phyloP scores from a whole-genome alignment of 257 asterid genomes.

The Coffea eugenioides region DNA sequence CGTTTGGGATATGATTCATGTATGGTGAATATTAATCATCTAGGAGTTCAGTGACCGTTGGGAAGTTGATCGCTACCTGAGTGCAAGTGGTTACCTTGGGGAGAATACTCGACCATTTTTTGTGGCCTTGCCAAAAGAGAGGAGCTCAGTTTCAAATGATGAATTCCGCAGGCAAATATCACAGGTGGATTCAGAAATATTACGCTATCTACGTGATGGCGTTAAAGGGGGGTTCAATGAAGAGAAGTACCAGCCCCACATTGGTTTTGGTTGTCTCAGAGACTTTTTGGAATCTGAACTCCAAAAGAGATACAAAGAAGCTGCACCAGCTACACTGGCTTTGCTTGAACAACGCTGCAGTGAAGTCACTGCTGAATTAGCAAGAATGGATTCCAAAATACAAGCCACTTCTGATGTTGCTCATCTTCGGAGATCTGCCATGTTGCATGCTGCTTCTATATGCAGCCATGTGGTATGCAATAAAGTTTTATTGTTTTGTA shows the following conservation, averaged over 20 bases:
- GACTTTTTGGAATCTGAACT: slow-evolving; percentile 91
- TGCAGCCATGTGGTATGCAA: slow-evolving; percentile 75
- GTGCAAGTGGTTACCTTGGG: slow-evolving; percentile 98
- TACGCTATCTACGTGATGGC: slow-evolving; percentile 62
- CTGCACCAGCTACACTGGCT: slow-evolving; percentile 90
- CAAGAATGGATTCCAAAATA: slow-evolving; percentile 65
- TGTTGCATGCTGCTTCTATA: slow-evolving; percentile 78
- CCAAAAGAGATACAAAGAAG: slow-evolving; percentile 90
- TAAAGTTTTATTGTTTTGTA: neutral
- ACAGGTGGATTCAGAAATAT: slow-evolving; percentile 75
- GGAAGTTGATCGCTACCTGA: slow-evolving; percentile 97
- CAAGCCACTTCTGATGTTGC: slow-evolving; percentile 83
- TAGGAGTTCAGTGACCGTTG: slow-evolving; percentile 94
- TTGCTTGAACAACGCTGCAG: slow-evolving; percentile 84
- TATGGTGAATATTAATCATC: slow-evolving; percentile 1
- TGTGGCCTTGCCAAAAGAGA: slow-evolving; percentile 94
- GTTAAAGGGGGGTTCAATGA: slow-evolving; percentile 93
- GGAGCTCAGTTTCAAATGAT: slow-evolving; percentile 70
- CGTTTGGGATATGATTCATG: neutral
- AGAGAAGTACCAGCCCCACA: slow-evolving; percentile 73
- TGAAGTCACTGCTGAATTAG: slow-evolving; percentile 71
- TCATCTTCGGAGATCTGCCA: slow-evolving; percentile 88
- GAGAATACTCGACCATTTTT: slow-evolving; percentile 82
- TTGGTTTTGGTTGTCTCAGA: slow-evolving; percentile 83
- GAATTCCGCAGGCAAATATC: slow-evolving; percentile 92